Percentiles rank a stretch among this genome's conserved stretches.
Evolutionary conservation across 2,329 filamentous ascomycete genomes (phyloP).

Genomic region (Phoma sp.): DNA sequence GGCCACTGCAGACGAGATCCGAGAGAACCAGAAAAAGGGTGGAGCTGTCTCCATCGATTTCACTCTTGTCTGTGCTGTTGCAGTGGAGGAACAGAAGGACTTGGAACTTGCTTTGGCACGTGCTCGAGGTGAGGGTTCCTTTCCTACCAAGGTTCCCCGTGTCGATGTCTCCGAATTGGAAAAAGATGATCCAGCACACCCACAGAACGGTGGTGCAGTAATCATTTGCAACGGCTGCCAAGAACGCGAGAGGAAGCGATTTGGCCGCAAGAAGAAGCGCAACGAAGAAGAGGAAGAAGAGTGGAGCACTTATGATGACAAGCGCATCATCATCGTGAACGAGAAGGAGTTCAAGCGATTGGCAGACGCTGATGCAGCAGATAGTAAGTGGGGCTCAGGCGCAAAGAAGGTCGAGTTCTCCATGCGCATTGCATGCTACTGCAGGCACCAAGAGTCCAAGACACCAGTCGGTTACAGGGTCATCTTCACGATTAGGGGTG

Average conservation of each 20-base stretch:
- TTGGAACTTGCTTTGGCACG: constrained; percentile 71
- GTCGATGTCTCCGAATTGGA: constrained; percentile 54
- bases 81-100: constrained; percentile 77
- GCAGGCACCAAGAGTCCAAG: constrained; percentile 93
- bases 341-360: constrained; percentile 48
- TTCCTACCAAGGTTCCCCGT: constrained; percentile 44
- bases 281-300: constrained; percentile 83
- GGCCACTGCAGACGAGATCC: constrained; percentile 72
- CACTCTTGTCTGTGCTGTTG: constrained; percentile 83
- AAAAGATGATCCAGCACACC: constrained; percentile 72
- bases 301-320: constrained; percentile 65
- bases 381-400: constrained; percentile 26
- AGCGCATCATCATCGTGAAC: constrained; percentile 53
- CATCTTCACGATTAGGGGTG: constrained; percentile 93
- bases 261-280: constrained; percentile 93
- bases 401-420: constrained; percentile 82
- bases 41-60: constrained; percentile 35
- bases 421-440: constrained; percentile 98
- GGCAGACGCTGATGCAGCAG: constrained; percentile 34
- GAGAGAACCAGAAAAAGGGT: constrained; percentile 77
- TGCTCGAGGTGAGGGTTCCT: constrained; percentile 57
- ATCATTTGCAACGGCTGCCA: constrained; percentile 93
- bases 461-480: constrained; percentile 77
- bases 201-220: constrained; percentile 90
- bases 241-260: constrained; percentile 86